phyloP scores from a whole-genome alignment of 495 filamentous ascomycete genomes.

The Talaromyces adpressus region DNA sequence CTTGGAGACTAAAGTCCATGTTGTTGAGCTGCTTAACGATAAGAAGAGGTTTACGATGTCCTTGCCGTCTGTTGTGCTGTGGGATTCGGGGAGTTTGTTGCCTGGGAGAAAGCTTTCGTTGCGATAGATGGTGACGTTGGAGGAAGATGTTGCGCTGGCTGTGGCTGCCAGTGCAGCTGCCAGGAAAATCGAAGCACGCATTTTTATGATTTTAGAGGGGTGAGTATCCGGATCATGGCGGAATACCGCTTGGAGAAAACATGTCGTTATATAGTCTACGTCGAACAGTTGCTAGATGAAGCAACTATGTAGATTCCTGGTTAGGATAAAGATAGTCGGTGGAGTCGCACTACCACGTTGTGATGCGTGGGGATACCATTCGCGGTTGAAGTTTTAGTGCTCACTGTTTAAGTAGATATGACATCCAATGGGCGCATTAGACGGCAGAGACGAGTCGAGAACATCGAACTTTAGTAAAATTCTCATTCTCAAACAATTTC shows the following conservation, averaged over 20 bases:
- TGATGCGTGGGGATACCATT: neutral
- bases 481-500: neutral
- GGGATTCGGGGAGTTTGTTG: constrained; percentile 19
- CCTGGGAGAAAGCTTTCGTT: constrained; percentile 12
- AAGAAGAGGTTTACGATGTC: constrained; percentile 23
- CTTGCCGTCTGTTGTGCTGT: constrained; percentile 17
- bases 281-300: neutral
- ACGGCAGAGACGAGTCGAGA: neutral
- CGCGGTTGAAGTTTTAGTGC: neutral
- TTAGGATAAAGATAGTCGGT: neutral
- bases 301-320: neutral
- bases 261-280: neutral
- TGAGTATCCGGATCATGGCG: neutral
- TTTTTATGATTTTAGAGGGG: neutral
- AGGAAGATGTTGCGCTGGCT: neutral
- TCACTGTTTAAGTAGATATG: neutral
- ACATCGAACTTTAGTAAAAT: neutral
- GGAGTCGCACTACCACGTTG: neutral
- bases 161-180: constrained; percentile 4
- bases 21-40: constrained; percentile 19
- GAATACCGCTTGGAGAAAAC: neutral
- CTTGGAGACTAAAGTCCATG: constrained; percentile 24
- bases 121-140: constrained; percentile 12
- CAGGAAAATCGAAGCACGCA: neutral
- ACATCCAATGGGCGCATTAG: neutral